Percentiles rank a stretch among this genome's conserved stretches.
Conservation (phyloP, 139 green algal species). For the Trebouxia sp. region DNA sequence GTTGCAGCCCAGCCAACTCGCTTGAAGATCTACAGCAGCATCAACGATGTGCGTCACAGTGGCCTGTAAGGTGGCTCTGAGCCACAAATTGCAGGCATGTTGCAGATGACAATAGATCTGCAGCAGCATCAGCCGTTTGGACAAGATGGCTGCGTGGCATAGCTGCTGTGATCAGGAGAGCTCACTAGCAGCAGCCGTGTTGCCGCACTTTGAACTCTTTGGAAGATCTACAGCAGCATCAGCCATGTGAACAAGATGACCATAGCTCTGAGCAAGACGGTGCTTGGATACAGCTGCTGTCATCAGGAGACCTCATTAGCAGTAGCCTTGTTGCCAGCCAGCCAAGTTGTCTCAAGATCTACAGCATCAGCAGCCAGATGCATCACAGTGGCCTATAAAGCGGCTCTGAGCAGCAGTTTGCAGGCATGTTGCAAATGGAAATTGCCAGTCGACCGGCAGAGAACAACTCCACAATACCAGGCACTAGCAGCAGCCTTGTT, state of each 20-base stretch:
- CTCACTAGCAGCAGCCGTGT: slow-evolving; percentile 55
- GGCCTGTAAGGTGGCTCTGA: too few species aligned
- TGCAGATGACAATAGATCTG: slow-evolving; percentile 56
- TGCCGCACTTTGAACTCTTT: slow-evolving; percentile 36
- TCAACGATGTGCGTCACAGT: too few species aligned
- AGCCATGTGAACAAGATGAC: too few species aligned
- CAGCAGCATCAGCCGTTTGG: too few species aligned
- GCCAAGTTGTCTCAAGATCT: slow-evolving; percentile 48
- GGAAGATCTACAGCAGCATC: slow-evolving; percentile 38
- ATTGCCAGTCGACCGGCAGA: slow-evolving; percentile 57
- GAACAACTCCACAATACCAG: slow-evolving; percentile 68
- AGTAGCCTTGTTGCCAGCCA: slow-evolving; percentile 42
- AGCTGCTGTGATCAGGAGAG: slow-evolving; percentile 65
- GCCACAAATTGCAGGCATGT: too few species aligned
- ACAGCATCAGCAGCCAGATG: neutral
- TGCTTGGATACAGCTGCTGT: too few species aligned
- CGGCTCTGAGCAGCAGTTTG: too few species aligned
- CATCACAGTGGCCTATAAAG: too few species aligned
- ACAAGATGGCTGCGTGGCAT: slow-evolving; percentile 53
- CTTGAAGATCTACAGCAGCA: slow-evolving; percentile 41
- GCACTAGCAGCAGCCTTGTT: slow-evolving; percentile 53
- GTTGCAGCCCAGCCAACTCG: slow-evolving; percentile 40
- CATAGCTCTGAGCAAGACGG: too few species aligned
- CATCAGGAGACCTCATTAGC: too few species aligned
- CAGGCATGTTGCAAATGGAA: slow-evolving; percentile 53